phyloP scores from a whole-genome alignment of 768 basidiomycete genomes.

The Coprinellus micaceus region DNA sequence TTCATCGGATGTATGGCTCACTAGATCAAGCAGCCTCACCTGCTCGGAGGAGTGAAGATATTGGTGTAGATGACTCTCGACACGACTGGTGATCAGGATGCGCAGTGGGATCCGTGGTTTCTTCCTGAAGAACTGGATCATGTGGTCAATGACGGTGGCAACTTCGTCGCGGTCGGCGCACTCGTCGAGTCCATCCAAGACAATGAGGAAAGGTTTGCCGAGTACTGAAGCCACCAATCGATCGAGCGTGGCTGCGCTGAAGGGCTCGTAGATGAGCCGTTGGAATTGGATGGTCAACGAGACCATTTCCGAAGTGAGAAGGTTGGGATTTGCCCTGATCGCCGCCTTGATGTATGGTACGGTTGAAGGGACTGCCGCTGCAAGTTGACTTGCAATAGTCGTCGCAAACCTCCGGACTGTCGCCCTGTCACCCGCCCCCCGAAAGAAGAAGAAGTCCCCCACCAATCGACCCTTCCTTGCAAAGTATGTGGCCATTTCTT shows the following conservation, averaged over 20 bases:
- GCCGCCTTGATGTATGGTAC: not conserved
- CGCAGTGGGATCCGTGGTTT: not conserved
- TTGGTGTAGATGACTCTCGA: not conserved
- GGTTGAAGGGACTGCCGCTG: conserved; percentile 4
- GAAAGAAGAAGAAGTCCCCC: conserved; percentile 17
- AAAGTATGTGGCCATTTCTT: conserved; percentile 11
- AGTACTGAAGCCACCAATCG: not conserved
- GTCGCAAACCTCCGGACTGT: conserved; percentile 3
- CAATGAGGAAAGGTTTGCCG: conserved; percentile 1
- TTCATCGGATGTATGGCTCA: not conserved
- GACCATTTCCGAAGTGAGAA: not conserved
- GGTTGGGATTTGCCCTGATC: conserved; percentile 7
- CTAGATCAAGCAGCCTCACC: not conserved
- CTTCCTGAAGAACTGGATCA: not conserved
- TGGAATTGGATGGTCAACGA: conserved; percentile 6
- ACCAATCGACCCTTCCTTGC: not conserved
- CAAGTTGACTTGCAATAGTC: conserved; percentile 17
- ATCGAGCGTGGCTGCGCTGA: not conserved
- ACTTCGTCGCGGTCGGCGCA: conserved; percentile 10
- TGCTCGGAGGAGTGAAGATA: not conserved
- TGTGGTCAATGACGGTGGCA: conserved; percentile 4
- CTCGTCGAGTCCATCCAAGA: conserved; percentile 21
- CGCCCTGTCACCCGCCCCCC: conserved; percentile 2
- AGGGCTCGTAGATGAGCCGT: conserved; percentile 8
- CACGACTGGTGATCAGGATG: not conserved